Percentiles rank a stretch among this genome's conserved stretches.
Conservation (phyloP, 169 alveolate species). For the Cryptosporidium tyzzeri region DNA sequence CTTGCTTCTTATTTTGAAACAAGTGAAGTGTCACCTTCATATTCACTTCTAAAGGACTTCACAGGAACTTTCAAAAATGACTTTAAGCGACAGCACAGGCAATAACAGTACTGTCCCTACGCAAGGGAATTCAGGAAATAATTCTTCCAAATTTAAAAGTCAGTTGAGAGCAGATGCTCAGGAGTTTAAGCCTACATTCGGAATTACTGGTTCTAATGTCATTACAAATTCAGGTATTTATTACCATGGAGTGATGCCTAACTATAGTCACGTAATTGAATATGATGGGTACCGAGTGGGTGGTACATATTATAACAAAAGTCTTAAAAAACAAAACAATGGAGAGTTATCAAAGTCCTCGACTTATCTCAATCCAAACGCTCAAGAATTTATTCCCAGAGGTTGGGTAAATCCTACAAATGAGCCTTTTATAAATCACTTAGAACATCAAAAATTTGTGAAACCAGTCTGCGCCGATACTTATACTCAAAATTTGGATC, state of each 20-base stretch:
- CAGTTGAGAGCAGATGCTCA: conserved; percentile 74
- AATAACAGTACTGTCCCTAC: conserved; percentile 9
- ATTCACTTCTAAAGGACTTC: conserved; percentile 44
- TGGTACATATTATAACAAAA: conserved; percentile 9
- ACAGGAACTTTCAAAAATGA: conserved; percentile 32
- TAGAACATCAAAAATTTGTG: background rate
- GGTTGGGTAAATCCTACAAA: conserved; percentile 51
- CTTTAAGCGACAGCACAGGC: conserved; percentile 62
- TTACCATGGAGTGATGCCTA: conserved; percentile 62
- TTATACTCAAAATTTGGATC: background rate
- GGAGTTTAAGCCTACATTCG: conserved; percentile 62
- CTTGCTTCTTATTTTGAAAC: conserved; percentile 52
- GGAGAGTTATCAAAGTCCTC: conserved; percentile 5
- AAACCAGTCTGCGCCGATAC: background rate
- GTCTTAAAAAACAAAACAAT: conserved; percentile 1
- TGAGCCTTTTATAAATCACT: background rate
- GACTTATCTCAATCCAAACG: conserved; percentile 61
- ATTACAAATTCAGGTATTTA: conserved; percentile 32
- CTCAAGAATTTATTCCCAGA: conserved; percentile 74
- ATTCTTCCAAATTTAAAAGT: conserved; percentile 56
- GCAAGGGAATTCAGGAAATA: conserved; percentile 8
- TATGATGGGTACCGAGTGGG: conserved; percentile 54
- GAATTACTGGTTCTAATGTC: conserved; percentile 25
- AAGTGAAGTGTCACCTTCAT: conserved; percentile 60
- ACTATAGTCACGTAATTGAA: conserved; percentile 36